Conservation (phyloP, 2,329 filamentous ascomycete genomes). For the Curvularia verruculosa region DNA sequence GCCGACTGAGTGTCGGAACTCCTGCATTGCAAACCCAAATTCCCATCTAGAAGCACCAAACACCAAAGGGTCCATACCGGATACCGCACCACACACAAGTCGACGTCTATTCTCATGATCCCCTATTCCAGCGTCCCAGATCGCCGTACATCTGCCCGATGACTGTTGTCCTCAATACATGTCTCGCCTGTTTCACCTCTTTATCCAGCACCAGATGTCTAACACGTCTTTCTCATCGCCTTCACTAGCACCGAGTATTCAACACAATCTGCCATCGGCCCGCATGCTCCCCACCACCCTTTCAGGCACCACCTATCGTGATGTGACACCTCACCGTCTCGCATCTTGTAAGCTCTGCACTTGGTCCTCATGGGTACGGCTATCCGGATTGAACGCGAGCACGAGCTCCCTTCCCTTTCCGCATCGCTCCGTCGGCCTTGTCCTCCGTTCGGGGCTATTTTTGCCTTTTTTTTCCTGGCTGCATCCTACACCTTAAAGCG, state of each 20-base stretch:
- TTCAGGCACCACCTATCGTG: slow-evolving; percentile 8
- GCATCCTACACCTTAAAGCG: slow-evolving; percentile 31
- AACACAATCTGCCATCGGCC: background rate
- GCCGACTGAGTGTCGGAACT: background rate
- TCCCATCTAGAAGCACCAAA: background rate
- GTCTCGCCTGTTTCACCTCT: slow-evolving; percentile 23
- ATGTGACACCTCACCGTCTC: slow-evolving; percentile 10
- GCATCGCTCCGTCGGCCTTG: slow-evolving; percentile 10
- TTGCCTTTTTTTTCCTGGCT: slow-evolving; percentile 22
- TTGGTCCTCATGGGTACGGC: slow-evolving; percentile 15
- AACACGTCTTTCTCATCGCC: slow-evolving; percentile 4
- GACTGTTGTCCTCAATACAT: background rate
- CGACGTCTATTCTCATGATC: background rate
- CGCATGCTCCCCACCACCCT: background rate
- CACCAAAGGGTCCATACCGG: background rate
- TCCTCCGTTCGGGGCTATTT: slow-evolving; percentile 25
- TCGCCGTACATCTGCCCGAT: slow-evolving; percentile 7
- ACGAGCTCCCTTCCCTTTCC: slow-evolving; percentile 5
- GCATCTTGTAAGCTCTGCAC: slow-evolving; percentile 5
- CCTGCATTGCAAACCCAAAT: slow-evolving; percentile 3
- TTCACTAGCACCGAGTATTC: background rate
- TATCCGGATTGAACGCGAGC: slow-evolving; percentile 12
- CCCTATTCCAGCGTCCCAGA: slow-evolving; percentile 9
- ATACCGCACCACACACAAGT: background rate
- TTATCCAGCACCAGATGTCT: slow-evolving; percentile 1